Evolutionary conservation across 2,329 filamentous ascomycete genomes (phyloP).

Genomic region (Talaromyces funiculosus): DNA sequence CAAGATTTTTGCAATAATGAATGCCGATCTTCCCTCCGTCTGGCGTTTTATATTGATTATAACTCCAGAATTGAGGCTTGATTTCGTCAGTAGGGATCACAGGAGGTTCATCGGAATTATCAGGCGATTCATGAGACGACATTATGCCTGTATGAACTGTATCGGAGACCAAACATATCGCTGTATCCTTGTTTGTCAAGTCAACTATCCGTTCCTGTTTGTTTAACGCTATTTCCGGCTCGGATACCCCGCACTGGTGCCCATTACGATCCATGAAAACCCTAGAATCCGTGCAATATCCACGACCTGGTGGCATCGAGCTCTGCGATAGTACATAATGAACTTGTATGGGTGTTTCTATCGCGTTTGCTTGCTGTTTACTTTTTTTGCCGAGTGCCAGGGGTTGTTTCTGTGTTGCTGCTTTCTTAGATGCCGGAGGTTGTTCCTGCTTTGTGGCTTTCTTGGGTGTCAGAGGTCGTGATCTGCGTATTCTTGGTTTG

Average conservation of each 20-base stretch:
- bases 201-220: not conserved
- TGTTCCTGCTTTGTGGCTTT: not conserved
- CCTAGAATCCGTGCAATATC: slow-evolving; percentile 12
- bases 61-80: slow-evolving; percentile 27
- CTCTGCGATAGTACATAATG: not conserved
- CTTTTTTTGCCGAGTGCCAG: not conserved
- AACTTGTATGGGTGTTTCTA: not conserved
- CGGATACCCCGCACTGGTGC: not conserved
- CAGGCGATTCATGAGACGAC: not conserved
- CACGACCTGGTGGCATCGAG: not conserved
- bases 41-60: slow-evolving; percentile 42
- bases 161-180: not conserved
- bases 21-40: slow-evolving; percentile 55
- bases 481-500: not conserved
- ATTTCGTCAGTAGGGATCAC: not conserved
- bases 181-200: not conserved
- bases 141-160: not conserved
- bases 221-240: not conserved
- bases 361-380: not conserved
- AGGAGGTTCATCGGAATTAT: not conserved
- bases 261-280: not conserved
- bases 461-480: not conserved
- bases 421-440: not conserved
- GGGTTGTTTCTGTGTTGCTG: not conserved
- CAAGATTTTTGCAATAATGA: slow-evolving; percentile 68